phyloP scores from a whole-genome alignment of 257 asterid genomes.

The Nicotiana tabacum region DNA sequence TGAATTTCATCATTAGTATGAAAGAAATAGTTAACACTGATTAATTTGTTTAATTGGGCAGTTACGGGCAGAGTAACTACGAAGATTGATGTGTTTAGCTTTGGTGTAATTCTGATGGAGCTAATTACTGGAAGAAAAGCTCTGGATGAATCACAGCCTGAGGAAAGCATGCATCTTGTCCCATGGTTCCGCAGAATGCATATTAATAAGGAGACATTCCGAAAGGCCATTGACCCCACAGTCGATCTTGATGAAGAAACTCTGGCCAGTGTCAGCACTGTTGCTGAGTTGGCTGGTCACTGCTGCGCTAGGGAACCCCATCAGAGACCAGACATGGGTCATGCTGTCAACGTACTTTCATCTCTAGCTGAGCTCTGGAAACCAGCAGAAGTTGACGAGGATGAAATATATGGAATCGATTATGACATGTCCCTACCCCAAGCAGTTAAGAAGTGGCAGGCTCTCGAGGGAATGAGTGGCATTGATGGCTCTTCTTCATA shows the following conservation, averaged over 20 bases:
- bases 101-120: slow-evolving; percentile 18
- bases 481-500: slow-evolving; percentile 25
- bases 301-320: slow-evolving; percentile 16
- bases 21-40: neutral
- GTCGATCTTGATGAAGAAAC: slow-evolving; percentile 16
- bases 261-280: slow-evolving; percentile 14
- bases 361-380: slow-evolving; percentile 22
- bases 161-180: slow-evolving; percentile 17
- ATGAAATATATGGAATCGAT: slow-evolving; percentile 48
- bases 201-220: slow-evolving; percentile 8
- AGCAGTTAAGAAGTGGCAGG: slow-evolving; percentile 71
- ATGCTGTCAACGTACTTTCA: slow-evolving; percentile 16
- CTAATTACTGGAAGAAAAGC: slow-evolving; percentile 15
- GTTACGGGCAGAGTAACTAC: slow-evolving; percentile 16
- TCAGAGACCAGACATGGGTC: slow-evolving; percentile 23
- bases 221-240: slow-evolving; percentile 13
- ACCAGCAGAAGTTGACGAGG: slow-evolving; percentile 19
- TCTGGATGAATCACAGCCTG: slow-evolving; percentile 14
- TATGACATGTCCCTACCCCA: slow-evolving; percentile 62
- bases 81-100: slow-evolving; percentile 16
- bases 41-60: neutral
- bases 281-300: slow-evolving; percentile 18
- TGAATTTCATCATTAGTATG: neutral
- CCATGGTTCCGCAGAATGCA: slow-evolving; percentile 25
- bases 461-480: slow-evolving; percentile 57